Conservation (phyloP, 371 early-diverging fungal species). For the Dinochytrium kinnereticum region DNA sequence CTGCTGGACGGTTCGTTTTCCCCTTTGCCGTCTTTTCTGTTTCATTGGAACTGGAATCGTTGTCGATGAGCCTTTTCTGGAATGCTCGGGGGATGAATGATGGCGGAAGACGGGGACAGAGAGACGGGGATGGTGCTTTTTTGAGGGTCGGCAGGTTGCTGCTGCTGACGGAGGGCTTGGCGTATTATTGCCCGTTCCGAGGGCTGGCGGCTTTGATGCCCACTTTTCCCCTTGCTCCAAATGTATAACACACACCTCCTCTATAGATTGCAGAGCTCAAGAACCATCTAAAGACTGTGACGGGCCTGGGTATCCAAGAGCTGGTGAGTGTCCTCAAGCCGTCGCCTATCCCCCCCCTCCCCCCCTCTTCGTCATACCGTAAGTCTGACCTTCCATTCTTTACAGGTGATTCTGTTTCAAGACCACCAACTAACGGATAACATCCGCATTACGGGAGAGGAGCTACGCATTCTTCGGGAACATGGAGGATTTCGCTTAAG, state of each 20-base stretch:
- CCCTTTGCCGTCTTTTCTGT: background rate
- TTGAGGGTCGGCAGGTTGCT: no score
- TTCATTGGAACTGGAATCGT: no score
- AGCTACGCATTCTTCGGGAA: slow-evolving; percentile 4
- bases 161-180: no score
- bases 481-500: slow-evolving; percentile 17
- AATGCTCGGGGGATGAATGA: background rate
- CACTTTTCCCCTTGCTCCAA: background rate
- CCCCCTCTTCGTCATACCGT: no score
- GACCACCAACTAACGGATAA: slow-evolving; percentile 19
- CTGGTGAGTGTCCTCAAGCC: no score
- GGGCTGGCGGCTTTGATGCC: background rate
- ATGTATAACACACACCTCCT: background rate
- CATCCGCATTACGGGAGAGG: slow-evolving; percentile 10
- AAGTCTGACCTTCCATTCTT: background rate
- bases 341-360: no score
- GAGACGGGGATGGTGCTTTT: no score
- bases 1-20: slow-evolving; percentile 12
- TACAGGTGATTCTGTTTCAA: slow-evolving; percentile 13
- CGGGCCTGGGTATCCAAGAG: slow-evolving; percentile 10
- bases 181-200: no score
- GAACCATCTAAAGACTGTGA: slow-evolving; percentile 12
- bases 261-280: slow-evolving; percentile 16
- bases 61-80: no score
- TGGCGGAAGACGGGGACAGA: no score